phyloP scores from a whole-genome alignment of 2,329 filamentous ascomycete genomes.

The Neopestalotiopsis rosae region DNA sequence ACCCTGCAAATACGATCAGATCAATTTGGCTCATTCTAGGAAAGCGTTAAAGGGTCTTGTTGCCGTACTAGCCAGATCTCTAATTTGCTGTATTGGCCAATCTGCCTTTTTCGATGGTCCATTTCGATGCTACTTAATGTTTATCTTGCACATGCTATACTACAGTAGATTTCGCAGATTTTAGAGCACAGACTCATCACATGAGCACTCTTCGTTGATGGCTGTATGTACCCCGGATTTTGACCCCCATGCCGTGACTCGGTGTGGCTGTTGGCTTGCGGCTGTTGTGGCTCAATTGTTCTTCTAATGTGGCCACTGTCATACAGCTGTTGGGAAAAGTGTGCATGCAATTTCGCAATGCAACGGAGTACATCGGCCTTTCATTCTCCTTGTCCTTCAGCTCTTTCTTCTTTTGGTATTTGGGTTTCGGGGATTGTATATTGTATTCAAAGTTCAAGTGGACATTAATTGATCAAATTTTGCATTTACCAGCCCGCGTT shows the following conservation, averaged over 20 bases:
- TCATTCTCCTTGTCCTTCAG: background rate
- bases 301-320: background rate
- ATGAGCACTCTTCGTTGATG: background rate
- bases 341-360: background rate
- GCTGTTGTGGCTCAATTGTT: background rate
- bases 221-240: background rate
- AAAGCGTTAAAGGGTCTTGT: too few relatives aligned
- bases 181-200: background rate
- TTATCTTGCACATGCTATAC: too few relatives aligned
- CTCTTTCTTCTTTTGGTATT: conserved; percentile 1
- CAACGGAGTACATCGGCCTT: background rate
- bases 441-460: background rate
- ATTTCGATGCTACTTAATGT: too few relatives aligned
- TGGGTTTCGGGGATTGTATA: background rate
- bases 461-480: background rate
- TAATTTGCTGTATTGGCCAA: too few relatives aligned
- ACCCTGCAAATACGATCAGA: too few relatives aligned
- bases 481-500: conserved; percentile 12
- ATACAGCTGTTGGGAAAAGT: background rate
- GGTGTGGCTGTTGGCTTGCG: background rate
- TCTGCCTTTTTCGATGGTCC: too few relatives aligned
- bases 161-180: too few relatives aligned
- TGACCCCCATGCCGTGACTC: background rate
- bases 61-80: too few relatives aligned
- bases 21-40: too few relatives aligned